A percentile compares a stretch with the other conserved stretches of the same genome.
These are phyloP conservation scores for Globisporangium orthogonon DNA, from an alignment of 352 stramenopile genomes.

Conservation along the genomic window DNA sequence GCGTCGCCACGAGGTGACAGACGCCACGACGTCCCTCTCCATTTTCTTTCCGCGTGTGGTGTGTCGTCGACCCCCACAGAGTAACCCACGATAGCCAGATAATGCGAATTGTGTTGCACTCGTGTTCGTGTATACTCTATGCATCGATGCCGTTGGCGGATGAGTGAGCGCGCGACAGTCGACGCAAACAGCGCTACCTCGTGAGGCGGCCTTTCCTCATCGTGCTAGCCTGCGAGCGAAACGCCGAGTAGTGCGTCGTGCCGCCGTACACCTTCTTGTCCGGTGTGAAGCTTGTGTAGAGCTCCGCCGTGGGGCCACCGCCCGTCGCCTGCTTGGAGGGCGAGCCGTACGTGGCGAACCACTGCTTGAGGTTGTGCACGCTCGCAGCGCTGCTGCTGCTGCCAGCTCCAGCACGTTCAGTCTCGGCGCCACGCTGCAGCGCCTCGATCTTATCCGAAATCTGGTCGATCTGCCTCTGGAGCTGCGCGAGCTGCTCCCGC, in stretches of 20 bases:
- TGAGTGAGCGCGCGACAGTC: background rate
- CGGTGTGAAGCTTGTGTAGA: slow-evolving; percentile 59
- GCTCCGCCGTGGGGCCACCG: slow-evolving; percentile 18
- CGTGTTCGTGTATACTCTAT: background rate
- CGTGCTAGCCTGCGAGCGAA: slow-evolving; percentile 46
- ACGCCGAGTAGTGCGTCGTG: slow-evolving; percentile 70
- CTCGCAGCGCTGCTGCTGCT: slow-evolving; percentile 11
- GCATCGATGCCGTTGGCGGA: background rate
- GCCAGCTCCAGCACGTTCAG: background rate
- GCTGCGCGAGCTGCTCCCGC: slow-evolving; percentile 43
- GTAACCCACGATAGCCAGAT: background rate
- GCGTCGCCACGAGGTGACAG: background rate
- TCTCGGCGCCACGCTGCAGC: slow-evolving; percentile 4
- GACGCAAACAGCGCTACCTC: slow-evolving; percentile 21
- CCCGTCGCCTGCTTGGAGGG: slow-evolving; percentile 31
- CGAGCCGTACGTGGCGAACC: slow-evolving; percentile 58
- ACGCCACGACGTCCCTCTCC: background rate
- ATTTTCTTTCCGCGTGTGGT: background rate
- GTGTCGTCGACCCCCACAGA: background rate
- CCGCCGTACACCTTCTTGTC: slow-evolving; percentile 72
- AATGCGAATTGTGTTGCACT: background rate
- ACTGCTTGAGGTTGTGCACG: slow-evolving; percentile 65
- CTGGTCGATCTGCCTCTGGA: slow-evolving; percentile 72
- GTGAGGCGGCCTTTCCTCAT: slow-evolving; percentile 77
- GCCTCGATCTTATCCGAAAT: slow-evolving; percentile 44